Percentiles rank a stretch among this genome's conserved stretches.
These are phyloP conservation scores for Fusarium sp. DNA, from an alignment of 2,329 filamentous ascomycete genomes.

Conservation along the genomic window DNA sequence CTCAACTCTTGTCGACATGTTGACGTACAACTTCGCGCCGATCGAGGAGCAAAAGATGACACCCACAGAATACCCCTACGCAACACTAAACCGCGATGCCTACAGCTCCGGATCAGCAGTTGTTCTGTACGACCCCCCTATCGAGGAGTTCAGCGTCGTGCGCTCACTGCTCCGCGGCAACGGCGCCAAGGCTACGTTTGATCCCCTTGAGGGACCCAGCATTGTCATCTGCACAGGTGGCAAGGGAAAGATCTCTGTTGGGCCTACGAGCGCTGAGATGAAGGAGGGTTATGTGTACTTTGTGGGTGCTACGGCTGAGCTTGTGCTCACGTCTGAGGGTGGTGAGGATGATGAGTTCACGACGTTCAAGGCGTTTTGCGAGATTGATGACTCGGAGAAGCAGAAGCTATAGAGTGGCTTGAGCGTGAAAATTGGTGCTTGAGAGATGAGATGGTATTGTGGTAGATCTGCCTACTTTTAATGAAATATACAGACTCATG, in stretches of 20 bases:
- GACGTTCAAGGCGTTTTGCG: conserved; percentile 95
- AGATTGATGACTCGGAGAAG: conserved; percentile 69
- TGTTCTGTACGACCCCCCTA: conserved; percentile 91
- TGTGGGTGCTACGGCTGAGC: conserved; percentile 88
- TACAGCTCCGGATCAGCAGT: conserved; percentile 82
- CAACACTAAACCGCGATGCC: conserved; percentile 81
- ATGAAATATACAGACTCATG: conserved; percentile 6
- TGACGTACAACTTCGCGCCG: conserved; percentile 95
- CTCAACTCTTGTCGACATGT: conserved; percentile 85
- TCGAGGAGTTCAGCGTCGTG: conserved; percentile 94
- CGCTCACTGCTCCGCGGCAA: conserved; percentile 78
- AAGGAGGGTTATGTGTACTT: conserved; percentile 83
- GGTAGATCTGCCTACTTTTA: conserved; percentile 18
- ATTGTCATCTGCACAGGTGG: conserved; percentile 93
- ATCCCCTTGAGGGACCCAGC: conserved; percentile 87
- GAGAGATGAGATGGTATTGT: no score
- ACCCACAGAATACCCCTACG: conserved; percentile 87
- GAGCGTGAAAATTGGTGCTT: conserved; percentile 14
- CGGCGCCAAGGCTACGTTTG: conserved; percentile 88
- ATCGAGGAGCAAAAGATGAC: conserved; percentile 95
- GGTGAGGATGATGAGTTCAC: conserved; percentile 78
- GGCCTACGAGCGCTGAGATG: conserved; percentile 81
- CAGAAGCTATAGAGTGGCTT: conserved; percentile 38
- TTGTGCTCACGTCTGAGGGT: conserved; percentile 78
- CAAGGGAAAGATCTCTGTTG: conserved; percentile 85